phyloP scores from a whole-genome alignment of 768 basidiomycete species.

The Chiua virens region DNA sequence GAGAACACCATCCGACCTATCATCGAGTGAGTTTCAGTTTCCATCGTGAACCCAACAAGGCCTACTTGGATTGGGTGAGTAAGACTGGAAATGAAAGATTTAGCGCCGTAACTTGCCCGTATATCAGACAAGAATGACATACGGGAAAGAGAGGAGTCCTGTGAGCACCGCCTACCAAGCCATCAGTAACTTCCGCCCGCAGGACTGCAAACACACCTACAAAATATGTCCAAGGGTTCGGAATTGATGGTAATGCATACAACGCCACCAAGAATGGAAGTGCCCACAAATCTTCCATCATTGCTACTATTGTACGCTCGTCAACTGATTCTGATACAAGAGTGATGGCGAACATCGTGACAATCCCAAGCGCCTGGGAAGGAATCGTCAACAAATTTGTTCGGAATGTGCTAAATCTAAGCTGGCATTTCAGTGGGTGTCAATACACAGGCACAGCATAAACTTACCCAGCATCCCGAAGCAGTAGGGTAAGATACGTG shows the following conservation, averaged over 20 bases:
- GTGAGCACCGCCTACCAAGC: slow-evolving; percentile 39
- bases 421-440: neutral
- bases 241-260: slow-evolving; percentile 45
- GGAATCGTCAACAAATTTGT: slow-evolving; percentile 67
- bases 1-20: slow-evolving; percentile 57
- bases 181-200: neutral
- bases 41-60: too few species aligned
- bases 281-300: slow-evolving; percentile 57
- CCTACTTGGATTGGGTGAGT: slow-evolving; percentile 50
- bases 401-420: slow-evolving; percentile 57
- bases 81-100: slow-evolving; percentile 30
- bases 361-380: slow-evolving; percentile 47
- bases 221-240: slow-evolving; percentile 55
- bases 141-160: slow-evolving; percentile 49
- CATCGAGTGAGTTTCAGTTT: neutral
- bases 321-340: slow-evolving; percentile 52
- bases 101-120: neutral
- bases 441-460: neutral
- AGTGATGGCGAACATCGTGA: slow-evolving; percentile 52
- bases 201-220: slow-evolving; percentile 31
- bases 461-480: slow-evolving; percentile 50
- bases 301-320: slow-evolving; percentile 53
- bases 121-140: slow-evolving; percentile 2
- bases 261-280: slow-evolving; percentile 61
- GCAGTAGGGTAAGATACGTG: slow-evolving; percentile 58